phyloP scores from a whole-genome alignment of 345 rosid genomes.

The Populus nigra region DNA sequence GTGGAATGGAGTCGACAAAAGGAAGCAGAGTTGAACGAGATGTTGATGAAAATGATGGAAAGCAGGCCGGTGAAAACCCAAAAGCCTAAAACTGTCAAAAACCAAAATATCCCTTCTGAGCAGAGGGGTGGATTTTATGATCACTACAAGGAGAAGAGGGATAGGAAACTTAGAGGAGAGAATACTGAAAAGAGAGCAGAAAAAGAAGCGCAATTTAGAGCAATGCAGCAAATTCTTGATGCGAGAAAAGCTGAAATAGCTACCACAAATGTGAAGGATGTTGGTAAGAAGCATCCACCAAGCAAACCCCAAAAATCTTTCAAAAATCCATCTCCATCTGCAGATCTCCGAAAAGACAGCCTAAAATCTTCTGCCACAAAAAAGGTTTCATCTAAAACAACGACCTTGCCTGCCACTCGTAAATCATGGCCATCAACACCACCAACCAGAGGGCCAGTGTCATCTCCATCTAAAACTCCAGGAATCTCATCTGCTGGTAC shows the following conservation, averaged over 20 bases:
- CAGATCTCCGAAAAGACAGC: conserved; percentile 38
- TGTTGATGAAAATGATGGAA: conserved; percentile 50
- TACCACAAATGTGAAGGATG: conserved; percentile 31
- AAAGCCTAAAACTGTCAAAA: conserved; percentile 25
- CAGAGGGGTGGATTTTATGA: conserved; percentile 57
- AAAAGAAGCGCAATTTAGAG: conserved; percentile 49
- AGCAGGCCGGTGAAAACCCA: conserved; percentile 24
- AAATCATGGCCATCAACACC: conserved; percentile 62
- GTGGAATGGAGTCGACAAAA: conserved; percentile 53
- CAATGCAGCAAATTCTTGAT: conserved; percentile 47
- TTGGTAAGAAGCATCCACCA: conserved; percentile 31
- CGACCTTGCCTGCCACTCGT: conserved; percentile 40
- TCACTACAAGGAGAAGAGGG: conserved; percentile 56
- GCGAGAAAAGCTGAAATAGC: conserved; percentile 52
- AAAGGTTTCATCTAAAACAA: conserved; percentile 41
- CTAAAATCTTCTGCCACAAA: conserved; percentile 35
- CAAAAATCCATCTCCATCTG: conserved; percentile 34
- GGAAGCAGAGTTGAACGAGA: conserved; percentile 53
- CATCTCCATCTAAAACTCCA: conserved; percentile 40
- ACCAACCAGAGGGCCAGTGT: conserved; percentile 37
- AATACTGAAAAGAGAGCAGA: conserved; percentile 46
- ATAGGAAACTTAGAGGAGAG: conserved; percentile 58
- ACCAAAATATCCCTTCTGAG: conserved; percentile 32
- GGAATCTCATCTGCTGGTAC: conserved; percentile 39
- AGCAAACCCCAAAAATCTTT: conserved; percentile 33